Evolutionary conservation across 805 yeast genomes (phyloP).

Genomic region (Brettanomyces nanus): DNA sequence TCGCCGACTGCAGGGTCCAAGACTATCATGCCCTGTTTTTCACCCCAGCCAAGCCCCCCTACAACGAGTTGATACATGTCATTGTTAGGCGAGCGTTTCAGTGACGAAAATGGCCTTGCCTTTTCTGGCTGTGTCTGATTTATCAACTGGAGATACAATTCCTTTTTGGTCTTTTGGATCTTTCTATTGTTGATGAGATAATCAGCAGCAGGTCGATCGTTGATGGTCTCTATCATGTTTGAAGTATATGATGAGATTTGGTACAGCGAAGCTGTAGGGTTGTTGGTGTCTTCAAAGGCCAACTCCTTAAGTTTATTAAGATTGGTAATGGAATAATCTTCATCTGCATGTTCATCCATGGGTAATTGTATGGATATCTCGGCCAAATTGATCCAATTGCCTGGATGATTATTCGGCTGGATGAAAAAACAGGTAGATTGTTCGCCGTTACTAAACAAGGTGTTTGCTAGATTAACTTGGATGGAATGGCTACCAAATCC

Average conservation of each 20-base stretch:
- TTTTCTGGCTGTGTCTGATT: conserved; percentile 1
- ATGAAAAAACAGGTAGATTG: conserved; percentile 19
- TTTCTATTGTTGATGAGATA: conserved; percentile 38
- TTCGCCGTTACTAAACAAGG: conserved; percentile 20
- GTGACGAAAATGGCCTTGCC: neutral
- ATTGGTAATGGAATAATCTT: neutral
- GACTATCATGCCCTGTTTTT: conserved; percentile 57
- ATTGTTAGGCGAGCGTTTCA: conserved; percentile 13
- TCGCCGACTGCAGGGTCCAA: conserved; percentile 47
- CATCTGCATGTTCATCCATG: neutral
- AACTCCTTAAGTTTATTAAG: conserved; percentile 9
- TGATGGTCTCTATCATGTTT: conserved; percentile 51
- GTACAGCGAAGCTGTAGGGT: conserved; percentile 18
- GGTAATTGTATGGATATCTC: conserved; percentile 6
- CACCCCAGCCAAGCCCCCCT: conserved; percentile 76
- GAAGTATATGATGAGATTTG: conserved; percentile 43
- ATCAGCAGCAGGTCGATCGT: conserved; percentile 48
- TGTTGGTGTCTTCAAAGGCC: neutral
- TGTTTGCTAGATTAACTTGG: conserved; percentile 16
- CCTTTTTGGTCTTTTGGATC: conserved; percentile 22
- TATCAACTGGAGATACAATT: conserved; percentile 16
- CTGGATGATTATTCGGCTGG: conserved; percentile 4
- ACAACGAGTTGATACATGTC: conserved; percentile 48
- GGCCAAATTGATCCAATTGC: conserved; percentile 10
- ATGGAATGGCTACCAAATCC: neutral